phyloP scores from a whole-genome alignment of 441 rosid species.

The Arabidopsis lyrata region DNA sequence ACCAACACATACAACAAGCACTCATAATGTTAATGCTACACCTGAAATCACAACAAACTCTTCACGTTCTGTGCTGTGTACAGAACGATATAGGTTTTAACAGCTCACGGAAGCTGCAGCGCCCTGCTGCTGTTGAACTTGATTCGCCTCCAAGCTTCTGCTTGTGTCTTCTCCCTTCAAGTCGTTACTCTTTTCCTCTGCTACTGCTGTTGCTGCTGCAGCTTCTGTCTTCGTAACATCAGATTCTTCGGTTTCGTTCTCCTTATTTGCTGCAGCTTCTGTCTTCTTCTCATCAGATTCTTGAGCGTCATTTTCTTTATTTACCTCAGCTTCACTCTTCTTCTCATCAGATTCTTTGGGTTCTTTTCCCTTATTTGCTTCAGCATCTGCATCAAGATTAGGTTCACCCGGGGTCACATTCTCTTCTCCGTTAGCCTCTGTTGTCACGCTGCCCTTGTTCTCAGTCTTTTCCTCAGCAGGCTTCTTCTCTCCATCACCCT shows the following conservation, averaged over 20 bases:
- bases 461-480: slow-evolving; percentile 39
- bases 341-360: slow-evolving; percentile 33
- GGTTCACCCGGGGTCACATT: slow-evolving; percentile 17
- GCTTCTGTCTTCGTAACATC: slow-evolving; percentile 32
- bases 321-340: slow-evolving; percentile 3
- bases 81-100: slow-evolving; percentile 29
- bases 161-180: slow-evolving; percentile 37
- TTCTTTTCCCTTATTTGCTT: slow-evolving; percentile 31
- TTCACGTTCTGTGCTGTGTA: slow-evolving; percentile 28
- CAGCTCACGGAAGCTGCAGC: slow-evolving; percentile 45
- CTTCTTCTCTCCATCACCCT: slow-evolving; percentile 38
- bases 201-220: slow-evolving; percentile 30
- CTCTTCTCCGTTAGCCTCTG: slow-evolving; percentile 34
- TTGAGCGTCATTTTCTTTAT: neutral
- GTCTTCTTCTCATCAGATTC: slow-evolving; percentile 21
- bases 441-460: slow-evolving; percentile 15
- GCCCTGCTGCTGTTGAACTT: slow-evolving; percentile 38
- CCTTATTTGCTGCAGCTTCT: slow-evolving; percentile 9
- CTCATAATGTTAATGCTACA: slow-evolving; percentile 45
- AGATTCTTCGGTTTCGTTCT: slow-evolving; percentile 2
- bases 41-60: slow-evolving; percentile 44
- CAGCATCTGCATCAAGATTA: slow-evolving; percentile 35
- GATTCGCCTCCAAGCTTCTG: slow-evolving; percentile 37
- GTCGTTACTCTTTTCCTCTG: slow-evolving; percentile 47
- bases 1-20: slow-evolving; percentile 36